Percentiles rank a stretch among this genome's conserved stretches.
These are phyloP conservation scores for California macrophylla DNA, from an alignment of 441 rosid species.

Conservation along the genomic window DNA sequence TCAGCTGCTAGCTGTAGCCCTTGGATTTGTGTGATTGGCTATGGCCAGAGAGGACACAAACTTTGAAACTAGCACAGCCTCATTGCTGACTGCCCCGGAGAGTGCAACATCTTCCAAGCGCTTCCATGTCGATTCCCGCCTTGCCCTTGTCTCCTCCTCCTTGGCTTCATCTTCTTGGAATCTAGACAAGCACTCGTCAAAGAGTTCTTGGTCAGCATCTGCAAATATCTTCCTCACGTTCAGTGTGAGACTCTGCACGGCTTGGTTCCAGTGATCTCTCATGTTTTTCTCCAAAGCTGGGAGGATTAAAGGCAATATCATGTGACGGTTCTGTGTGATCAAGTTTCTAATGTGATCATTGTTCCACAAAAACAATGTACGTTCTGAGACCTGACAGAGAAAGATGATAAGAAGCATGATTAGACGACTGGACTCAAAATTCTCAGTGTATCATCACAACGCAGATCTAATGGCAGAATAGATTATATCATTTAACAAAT, in stretches of 20 bases:
- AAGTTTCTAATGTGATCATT: constrained; percentile 75
- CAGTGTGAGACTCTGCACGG: constrained; percentile 76
- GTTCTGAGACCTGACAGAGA: constrained; percentile 72
- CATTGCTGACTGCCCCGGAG: constrained; percentile 47
- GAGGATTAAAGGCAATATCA: constrained; percentile 65
- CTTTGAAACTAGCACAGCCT: constrained; percentile 49
- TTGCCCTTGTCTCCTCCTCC: constrained; percentile 38
- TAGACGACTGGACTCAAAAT: neutral
- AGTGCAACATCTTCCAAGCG: constrained; percentile 63
- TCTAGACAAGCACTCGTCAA: constrained; percentile 55
- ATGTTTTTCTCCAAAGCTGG: constrained; percentile 76
- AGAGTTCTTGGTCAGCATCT: constrained; percentile 58
- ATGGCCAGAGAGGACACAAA: constrained; percentile 45
- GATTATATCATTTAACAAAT: too few species aligned
- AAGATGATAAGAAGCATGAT: neutral
- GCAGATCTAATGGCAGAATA: neutral
- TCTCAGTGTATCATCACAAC: neutral
- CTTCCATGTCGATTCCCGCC: constrained; percentile 61
- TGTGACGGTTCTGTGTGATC: constrained; percentile 49
- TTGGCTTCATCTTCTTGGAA: constrained; percentile 56
- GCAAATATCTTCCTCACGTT: constrained; percentile 67
- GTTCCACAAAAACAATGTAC: constrained; percentile 85
- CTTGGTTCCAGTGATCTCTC: constrained; percentile 73
- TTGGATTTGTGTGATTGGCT: constrained; percentile 32
- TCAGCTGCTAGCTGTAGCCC: constrained; percentile 37